A percentile compares a stretch with the other conserved stretches of the same genome.
Conservation (phyloP, 345 rosid species). For the Arabis hirsuta region DNA sequence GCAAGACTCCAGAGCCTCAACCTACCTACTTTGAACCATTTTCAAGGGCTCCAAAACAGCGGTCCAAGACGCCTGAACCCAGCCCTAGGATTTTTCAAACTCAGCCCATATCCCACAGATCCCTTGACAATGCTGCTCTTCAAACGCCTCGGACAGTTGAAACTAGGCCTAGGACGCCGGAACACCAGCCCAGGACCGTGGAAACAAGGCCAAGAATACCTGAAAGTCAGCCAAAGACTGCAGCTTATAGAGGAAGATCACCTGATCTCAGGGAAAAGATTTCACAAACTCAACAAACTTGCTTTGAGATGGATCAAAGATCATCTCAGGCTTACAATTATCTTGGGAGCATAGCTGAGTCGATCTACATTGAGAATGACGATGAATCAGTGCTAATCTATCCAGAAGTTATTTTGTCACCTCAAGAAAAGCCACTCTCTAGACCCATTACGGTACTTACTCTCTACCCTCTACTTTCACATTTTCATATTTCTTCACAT, state of each 20-base stretch:
- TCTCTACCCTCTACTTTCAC: conserved; percentile 15
- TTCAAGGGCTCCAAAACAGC: conserved; percentile 15
- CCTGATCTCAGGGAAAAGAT: conserved; percentile 24
- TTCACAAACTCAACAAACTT: conserved; percentile 29
- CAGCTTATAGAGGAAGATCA: conserved; percentile 20
- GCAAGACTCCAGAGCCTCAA: conserved; percentile 47
- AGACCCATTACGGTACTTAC: conserved; percentile 37
- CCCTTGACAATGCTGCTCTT: conserved; percentile 29
- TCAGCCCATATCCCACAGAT: conserved; percentile 36
- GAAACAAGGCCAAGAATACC: conserved; percentile 8
- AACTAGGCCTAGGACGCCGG: conserved; percentile 31
- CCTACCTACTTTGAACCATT: conserved; percentile 32
- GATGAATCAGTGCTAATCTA: conserved; percentile 41
- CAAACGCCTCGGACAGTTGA: conserved; percentile 12
- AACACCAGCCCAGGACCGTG: conserved; percentile 7
- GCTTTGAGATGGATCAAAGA: conserved; percentile 17
- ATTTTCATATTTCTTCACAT: conserved; percentile 17
- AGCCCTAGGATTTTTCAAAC: conserved; percentile 28
- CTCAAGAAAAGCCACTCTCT: conserved; percentile 38
- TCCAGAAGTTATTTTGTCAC: conserved; percentile 41
- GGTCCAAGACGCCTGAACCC: conserved; percentile 44
- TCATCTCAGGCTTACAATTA: conserved; percentile 30
- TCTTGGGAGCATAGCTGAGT: conserved; percentile 34
- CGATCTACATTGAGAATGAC: conserved; percentile 31
- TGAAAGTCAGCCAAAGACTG: conserved; percentile 30